phyloP scores from a whole-genome alignment of 2,329 filamentous ascomycete genomes.

The Penicillium digitatum region DNA sequence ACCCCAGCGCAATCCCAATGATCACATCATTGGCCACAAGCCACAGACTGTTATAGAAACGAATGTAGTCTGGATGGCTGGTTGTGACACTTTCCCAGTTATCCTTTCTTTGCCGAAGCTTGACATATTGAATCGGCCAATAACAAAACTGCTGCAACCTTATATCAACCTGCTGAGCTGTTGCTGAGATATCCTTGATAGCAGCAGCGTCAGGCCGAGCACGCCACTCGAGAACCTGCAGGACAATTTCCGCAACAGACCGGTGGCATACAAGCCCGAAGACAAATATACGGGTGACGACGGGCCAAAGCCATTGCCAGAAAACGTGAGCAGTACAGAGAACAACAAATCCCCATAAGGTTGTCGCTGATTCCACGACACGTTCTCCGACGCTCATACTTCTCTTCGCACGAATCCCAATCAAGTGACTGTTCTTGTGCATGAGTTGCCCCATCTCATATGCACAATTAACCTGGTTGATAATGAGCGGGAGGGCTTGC shows the following conservation, averaged over 20 bases:
- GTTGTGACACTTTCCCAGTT: constrained; percentile 96
- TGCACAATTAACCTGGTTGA: constrained; percentile 94
- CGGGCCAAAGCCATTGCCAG: constrained; percentile 71
- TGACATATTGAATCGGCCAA: constrained; percentile 96
- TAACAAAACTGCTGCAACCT: constrained; percentile 97
- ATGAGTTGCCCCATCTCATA: constrained; percentile 81
- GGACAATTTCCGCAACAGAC: constrained; percentile 70
- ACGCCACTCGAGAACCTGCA: constrained; percentile 80
- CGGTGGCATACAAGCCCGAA: constrained; percentile 74
- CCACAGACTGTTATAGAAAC: constrained; percentile 98
- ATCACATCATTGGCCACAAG: constrained; percentile 98
- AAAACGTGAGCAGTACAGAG: constrained; percentile 67
- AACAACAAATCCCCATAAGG: constrained; percentile 71
- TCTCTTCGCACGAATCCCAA: constrained; percentile 76
- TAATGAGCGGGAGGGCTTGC: constrained; percentile 70
- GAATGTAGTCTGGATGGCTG: constrained; percentile 94
- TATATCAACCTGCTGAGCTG: constrained; percentile 95
- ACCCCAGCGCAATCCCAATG: constrained; percentile 92
- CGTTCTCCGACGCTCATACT: constrained; percentile 89
- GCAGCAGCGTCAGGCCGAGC: constrained; percentile 73
- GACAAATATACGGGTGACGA: constrained; percentile 70
- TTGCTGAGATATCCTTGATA: constrained; percentile 91
- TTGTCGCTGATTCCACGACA: constrained; percentile 88
- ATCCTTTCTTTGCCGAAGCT: constrained; percentile 78
- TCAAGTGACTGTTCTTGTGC: constrained; percentile 82